A percentile compares a stretch with the other conserved stretches of the same genome.
Evolutionary conservation across 441 rosid species (phyloP).

Genomic region (Gossypium davidsonii): DNA sequence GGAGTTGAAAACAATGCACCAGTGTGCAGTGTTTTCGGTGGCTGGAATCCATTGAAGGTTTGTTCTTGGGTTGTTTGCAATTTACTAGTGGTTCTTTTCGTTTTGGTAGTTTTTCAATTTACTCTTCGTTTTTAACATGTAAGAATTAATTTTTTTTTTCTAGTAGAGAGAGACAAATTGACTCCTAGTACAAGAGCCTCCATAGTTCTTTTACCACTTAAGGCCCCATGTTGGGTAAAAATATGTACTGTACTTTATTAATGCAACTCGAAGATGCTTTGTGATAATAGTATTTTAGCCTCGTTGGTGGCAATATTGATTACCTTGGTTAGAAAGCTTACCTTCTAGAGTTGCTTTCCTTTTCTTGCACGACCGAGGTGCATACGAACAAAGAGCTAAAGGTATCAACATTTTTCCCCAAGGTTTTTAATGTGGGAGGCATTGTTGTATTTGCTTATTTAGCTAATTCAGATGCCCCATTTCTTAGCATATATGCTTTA

Average conservation of each 20-base stretch:
- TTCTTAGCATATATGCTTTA: background rate
- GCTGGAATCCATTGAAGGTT: too few relatives aligned
- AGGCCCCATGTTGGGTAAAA: conserved; percentile 67
- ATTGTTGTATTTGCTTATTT: background rate
- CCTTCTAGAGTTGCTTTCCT: conserved; percentile 48
- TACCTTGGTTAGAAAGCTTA: conserved; percentile 34
- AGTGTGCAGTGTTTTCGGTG: too few relatives aligned
- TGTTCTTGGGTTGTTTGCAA: too few relatives aligned
- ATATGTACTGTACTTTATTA: background rate
- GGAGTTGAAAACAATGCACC: too few relatives aligned
- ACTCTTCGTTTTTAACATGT: too few relatives aligned
- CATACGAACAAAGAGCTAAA: conserved; percentile 43
- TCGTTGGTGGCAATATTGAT: background rate
- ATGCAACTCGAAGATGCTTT: background rate
- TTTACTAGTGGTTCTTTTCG: too few relatives aligned
- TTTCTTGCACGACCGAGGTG: conserved; percentile 18
- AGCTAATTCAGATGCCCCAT: background rate
- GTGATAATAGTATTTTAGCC: background rate
- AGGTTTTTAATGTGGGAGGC: background rate
- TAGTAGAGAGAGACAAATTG: too few relatives aligned
- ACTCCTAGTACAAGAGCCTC: too few relatives aligned
- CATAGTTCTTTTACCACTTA: conserved; percentile 19
- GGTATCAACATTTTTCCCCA: conserved; percentile 17
- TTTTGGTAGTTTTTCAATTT: too few relatives aligned
- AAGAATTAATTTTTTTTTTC: too few relatives aligned